phyloP scores from a whole-genome alignment of 192 early-diverging fungal species.

The Spinellus fusiger region DNA sequence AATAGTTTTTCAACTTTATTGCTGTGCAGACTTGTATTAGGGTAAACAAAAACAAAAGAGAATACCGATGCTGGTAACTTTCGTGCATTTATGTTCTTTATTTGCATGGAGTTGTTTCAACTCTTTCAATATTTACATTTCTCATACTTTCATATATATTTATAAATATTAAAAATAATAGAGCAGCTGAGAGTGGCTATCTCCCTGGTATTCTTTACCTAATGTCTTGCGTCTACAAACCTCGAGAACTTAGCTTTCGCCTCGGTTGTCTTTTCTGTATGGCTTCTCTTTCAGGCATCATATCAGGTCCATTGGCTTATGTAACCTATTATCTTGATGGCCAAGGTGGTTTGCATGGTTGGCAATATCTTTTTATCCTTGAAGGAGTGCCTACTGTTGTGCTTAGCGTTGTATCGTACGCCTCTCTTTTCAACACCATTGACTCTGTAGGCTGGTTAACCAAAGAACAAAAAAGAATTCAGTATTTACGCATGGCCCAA shows the following conservation, averaged over 20 bases:
- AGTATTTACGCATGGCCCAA: slow-evolving; percentile 1
- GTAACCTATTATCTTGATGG: slow-evolving; percentile 52
- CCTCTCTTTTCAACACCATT: slow-evolving; percentile 32
- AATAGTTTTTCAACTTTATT: slow-evolving; percentile 43
- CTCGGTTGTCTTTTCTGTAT: slow-evolving; percentile 43
- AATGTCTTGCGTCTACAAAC: slow-evolving; percentile 67
- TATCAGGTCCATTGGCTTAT: slow-evolving; percentile 51
- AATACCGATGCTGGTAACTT: too few relatives aligned
- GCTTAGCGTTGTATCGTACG: slow-evolving; percentile 46
- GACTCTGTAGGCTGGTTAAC: slow-evolving; percentile 16
- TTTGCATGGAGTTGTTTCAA: slow-evolving; percentile 19
- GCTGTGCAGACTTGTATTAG: slow-evolving; percentile 35
- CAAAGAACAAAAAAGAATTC: slow-evolving; percentile 16
- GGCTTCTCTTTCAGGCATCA: slow-evolving; percentile 44
- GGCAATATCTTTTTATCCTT: slow-evolving; percentile 71
- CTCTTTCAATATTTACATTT: slow-evolving; percentile 34
- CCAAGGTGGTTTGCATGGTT: slow-evolving; percentile 48
- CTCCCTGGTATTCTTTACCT: slow-evolving; percentile 66
- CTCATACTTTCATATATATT: too few relatives aligned
- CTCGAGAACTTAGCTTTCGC: slow-evolving; percentile 58
- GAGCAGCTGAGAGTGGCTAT: slow-evolving; percentile 61
- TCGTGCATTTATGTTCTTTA: background rate
- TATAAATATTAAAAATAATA: too few relatives aligned
- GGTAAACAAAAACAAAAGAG: slow-evolving; percentile 13
- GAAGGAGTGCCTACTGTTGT: slow-evolving; percentile 58